These are phyloP conservation scores for Schizochytrium sp. DNA, from an alignment of 108 stramenopile species.

Conservation along the genomic window DNA sequence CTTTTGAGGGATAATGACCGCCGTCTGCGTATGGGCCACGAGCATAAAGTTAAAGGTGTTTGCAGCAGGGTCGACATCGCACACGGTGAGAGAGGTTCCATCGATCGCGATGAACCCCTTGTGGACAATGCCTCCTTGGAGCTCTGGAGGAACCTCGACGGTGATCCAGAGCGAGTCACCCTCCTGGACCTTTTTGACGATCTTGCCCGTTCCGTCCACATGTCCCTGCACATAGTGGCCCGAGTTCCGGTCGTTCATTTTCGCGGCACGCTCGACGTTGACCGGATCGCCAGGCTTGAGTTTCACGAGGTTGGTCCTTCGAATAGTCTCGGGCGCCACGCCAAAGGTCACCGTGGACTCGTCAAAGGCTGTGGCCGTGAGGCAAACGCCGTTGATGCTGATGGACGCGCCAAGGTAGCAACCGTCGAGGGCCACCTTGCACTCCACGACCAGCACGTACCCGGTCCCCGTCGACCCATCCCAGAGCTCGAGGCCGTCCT, in stretches of 20 bases:
- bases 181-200: slow-evolving; percentile 67
- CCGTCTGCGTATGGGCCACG: slow-evolving; percentile 92
- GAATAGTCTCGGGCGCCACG: slow-evolving; percentile 82
- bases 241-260: slow-evolving; percentile 79
- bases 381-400: slow-evolving; percentile 93
- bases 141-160: slow-evolving; percentile 54
- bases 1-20: slow-evolving; percentile 73
- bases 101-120: slow-evolving; percentile 97
- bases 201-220: slow-evolving; percentile 78
- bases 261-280: slow-evolving; percentile 69
- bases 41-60: slow-evolving; percentile 95
- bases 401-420: slow-evolving; percentile 88
- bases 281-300: slow-evolving; percentile 57
- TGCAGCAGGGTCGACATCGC: slow-evolving; percentile 62
- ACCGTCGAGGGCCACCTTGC: slow-evolving; percentile 69
- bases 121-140: slow-evolving; percentile 80
- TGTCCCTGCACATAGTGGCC: slow-evolving; percentile 98
- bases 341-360: slow-evolving; percentile 68
- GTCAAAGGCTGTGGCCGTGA: slow-evolving; percentile 70
- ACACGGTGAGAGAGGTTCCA: slow-evolving; percentile 88
- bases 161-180: slow-evolving; percentile 81
- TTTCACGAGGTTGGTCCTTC: slow-evolving; percentile 66
- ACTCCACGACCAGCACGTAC: slow-evolving; percentile 67
- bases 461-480: slow-evolving; percentile 71
- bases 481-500: slow-evolving; percentile 80